Conservation (phyloP, 108 stramenopile genomes). For the Nitzschia sp. region DNA sequence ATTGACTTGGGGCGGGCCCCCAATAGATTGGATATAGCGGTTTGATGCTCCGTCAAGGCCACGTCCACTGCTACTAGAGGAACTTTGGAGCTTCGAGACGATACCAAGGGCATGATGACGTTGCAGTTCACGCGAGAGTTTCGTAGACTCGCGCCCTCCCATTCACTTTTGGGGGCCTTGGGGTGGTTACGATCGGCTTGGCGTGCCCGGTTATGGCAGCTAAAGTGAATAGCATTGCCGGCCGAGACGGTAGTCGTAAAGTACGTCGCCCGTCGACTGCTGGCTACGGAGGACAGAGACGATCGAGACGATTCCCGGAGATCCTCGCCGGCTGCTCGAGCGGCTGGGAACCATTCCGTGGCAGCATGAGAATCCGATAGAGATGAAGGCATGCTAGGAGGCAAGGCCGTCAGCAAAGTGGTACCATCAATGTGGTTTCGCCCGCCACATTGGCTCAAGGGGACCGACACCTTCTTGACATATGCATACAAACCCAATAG, state of each 20-base stretch:
- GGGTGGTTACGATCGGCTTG: constrained; percentile 75
- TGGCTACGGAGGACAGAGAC: constrained; percentile 29
- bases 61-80: constrained; percentile 70
- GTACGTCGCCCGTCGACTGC: constrained; percentile 40
- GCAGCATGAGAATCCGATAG: constrained; percentile 36
- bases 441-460: constrained; percentile 51
- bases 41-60: constrained; percentile 72
- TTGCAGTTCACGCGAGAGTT: constrained; percentile 86
- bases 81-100: constrained; percentile 70
- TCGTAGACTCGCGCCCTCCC: constrained; percentile 85
- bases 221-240: constrained; percentile 81
- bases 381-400: constrained; percentile 45
- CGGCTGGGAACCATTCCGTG: constrained; percentile 44
- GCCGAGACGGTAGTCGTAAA: constrained; percentile 79
- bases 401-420: constrained; percentile 57
- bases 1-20: constrained; percentile 75
- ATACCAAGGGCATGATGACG: constrained; percentile 79
- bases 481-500: constrained; percentile 84
- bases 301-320: constrained; percentile 41
- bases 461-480: constrained; percentile 76
- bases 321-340: constrained; percentile 50
- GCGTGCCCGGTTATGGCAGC: constrained; percentile 71
- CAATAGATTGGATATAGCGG: constrained; percentile 59
- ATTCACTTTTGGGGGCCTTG: constrained; percentile 85
- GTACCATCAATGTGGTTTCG: constrained; percentile 68